Conservation (phyloP, 495 filamentous ascomycete species). For the Peziza echinospora region DNA sequence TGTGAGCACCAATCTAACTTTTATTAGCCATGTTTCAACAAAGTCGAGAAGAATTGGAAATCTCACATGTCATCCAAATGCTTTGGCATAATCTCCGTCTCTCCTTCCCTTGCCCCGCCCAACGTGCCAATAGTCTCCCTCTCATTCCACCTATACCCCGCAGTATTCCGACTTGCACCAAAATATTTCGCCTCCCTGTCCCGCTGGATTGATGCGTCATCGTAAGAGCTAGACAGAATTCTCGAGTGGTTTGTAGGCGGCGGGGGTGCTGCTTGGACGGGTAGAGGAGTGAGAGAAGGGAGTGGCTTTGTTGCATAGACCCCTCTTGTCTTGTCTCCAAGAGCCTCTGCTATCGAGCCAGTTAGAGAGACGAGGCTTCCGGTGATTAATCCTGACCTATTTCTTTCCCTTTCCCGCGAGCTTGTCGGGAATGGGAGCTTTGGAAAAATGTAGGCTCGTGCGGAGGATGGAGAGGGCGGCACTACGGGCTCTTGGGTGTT, state of each 20-base stretch:
- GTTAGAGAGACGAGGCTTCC: background rate
- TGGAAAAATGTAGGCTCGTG: background rate
- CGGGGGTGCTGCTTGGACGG: background rate
- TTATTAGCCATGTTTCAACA: background rate
- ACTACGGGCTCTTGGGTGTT: background rate
- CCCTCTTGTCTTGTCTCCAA: background rate
- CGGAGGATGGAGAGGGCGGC: background rate
- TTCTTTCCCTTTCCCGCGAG: too few relatives aligned
- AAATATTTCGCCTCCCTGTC: too few relatives aligned
- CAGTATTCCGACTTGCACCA: background rate
- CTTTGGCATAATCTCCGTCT: constrained; percentile 9
- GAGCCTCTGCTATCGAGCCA: background rate
- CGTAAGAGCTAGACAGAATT: too few relatives aligned
- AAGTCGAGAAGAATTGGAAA: background rate
- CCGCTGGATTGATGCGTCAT: too few relatives aligned
- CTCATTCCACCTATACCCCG: constrained; percentile 9
- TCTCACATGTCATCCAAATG: constrained; percentile 8
- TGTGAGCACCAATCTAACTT: constrained; percentile 6
- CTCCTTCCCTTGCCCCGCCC: constrained; percentile 4
- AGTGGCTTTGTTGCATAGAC: background rate
- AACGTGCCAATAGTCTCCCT: background rate
- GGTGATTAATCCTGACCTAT: too few relatives aligned
- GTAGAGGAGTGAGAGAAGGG: background rate
- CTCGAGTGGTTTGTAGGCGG: background rate
- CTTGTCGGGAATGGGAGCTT: background rate